phyloP scores from a whole-genome alignment of 441 rosid genomes.

The Geranium incanum region DNA sequence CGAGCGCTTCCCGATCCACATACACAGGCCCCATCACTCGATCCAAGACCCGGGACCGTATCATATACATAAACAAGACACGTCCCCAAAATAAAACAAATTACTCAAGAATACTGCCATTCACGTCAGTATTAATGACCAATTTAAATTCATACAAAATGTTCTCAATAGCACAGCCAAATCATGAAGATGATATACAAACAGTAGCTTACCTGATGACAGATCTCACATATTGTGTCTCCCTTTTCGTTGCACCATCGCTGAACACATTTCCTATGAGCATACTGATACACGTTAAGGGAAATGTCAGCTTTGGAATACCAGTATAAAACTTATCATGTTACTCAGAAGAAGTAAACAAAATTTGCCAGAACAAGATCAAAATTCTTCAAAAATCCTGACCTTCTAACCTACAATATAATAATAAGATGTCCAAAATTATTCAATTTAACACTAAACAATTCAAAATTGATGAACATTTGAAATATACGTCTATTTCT shows the following conservation, averaged over 20 bases:
- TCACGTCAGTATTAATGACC: not conserved
- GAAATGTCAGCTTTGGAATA: not conserved
- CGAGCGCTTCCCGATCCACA: too few species aligned
- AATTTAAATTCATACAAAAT: not conserved
- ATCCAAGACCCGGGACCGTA: too few species aligned
- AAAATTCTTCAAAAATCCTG: too few species aligned
- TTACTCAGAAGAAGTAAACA: not conserved
- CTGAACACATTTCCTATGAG: constrained; percentile 91
- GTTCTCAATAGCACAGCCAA: not conserved
- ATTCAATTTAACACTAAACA: too few species aligned
- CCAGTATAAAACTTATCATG: not conserved
- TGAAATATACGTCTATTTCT: too few species aligned
- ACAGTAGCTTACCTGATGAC: constrained; percentile 56
- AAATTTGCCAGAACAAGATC: too few species aligned
- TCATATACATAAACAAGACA: not conserved
- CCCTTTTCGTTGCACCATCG: constrained; percentile 95
- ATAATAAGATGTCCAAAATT: too few species aligned
- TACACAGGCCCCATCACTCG: too few species aligned
- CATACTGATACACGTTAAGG: constrained; percentile 35
- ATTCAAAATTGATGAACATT: too few species aligned
- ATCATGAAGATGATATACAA: not conserved
- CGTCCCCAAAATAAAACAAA: not conserved
- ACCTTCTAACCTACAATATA: too few species aligned
- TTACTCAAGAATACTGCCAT: not conserved
- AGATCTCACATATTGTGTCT: constrained; percentile 80